phyloP scores from a whole-genome alignment of 1,284 basidiomycete genomes.

The Malassezia globosa region DNA sequence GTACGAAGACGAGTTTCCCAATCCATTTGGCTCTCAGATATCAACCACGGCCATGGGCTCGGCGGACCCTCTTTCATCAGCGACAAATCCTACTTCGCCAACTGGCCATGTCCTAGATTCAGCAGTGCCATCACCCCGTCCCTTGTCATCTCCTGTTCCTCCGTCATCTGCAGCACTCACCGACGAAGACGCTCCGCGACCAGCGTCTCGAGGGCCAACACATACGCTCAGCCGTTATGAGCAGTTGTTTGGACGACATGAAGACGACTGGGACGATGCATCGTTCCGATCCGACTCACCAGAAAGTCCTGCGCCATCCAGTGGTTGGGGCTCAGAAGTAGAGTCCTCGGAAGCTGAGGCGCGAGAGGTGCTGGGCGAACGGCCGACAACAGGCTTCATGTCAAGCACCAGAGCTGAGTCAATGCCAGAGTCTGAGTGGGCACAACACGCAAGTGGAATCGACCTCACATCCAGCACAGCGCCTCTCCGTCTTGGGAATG shows the following conservation, averaged over 20 bases:
- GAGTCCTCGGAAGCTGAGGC: too few species aligned
- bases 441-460: too few species aligned
- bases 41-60: background rate
- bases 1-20: background rate
- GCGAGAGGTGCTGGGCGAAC: too few species aligned
- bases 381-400: too few species aligned
- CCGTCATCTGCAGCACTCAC: background rate
- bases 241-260: constrained; percentile 5
- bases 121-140: background rate
- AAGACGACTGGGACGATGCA: constrained; percentile 1
- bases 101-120: background rate
- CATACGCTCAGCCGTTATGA: constrained; percentile 6
- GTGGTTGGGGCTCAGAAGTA: too few species aligned
- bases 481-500: too few species aligned
- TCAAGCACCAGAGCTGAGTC: too few species aligned
- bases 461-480: too few species aligned
- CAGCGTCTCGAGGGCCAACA: background rate
- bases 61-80: background rate
- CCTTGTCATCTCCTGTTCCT: background rate
- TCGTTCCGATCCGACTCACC: background rate
- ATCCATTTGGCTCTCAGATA: background rate
- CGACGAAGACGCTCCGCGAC: background rate
- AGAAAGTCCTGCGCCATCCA: too few species aligned
- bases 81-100: background rate
- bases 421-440: too few species aligned